Evolutionary conservation across 1,284 basidiomycete species (phyloP).

Genomic region (Apiotrichum veenhuisii): DNA sequence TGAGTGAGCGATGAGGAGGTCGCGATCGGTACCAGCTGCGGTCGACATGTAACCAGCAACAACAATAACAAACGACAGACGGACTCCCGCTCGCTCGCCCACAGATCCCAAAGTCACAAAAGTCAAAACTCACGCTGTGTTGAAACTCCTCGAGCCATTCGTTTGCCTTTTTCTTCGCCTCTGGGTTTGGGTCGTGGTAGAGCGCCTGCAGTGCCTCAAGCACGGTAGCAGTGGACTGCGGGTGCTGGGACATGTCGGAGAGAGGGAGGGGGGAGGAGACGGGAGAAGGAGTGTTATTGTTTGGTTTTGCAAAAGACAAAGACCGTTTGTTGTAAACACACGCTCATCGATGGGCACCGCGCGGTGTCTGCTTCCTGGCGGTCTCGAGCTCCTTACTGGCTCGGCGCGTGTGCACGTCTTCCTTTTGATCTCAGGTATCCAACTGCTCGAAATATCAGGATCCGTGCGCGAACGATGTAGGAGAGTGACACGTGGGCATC

Average conservation of each 20-base stretch:
- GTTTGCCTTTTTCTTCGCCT: constrained; percentile 77
- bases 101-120: neutral
- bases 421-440: no score
- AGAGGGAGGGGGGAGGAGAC: neutral
- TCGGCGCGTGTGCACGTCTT: no score
- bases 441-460: no score
- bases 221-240: constrained; percentile 30
- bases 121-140: constrained; percentile 75
- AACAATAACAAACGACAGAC: neutral
- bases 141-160: constrained; percentile 93
- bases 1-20: no score
- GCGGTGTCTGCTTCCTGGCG: no score
- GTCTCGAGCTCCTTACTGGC: no score
- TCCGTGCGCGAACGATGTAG: no score
- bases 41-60: neutral
- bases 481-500: neutral
- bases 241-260: constrained; percentile 11
- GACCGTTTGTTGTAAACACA: neutral
- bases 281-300: neutral
- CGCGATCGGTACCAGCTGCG: no score
- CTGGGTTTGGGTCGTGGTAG: constrained; percentile 67
- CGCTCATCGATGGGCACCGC: no score
- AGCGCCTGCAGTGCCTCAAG: constrained; percentile 54
- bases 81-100: no score
- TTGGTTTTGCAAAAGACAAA: neutral